These are phyloP conservation scores for Retiboletus flavoniger DNA, from an alignment of 1,284 basidiomycete genomes.

Conservation along the genomic window DNA sequence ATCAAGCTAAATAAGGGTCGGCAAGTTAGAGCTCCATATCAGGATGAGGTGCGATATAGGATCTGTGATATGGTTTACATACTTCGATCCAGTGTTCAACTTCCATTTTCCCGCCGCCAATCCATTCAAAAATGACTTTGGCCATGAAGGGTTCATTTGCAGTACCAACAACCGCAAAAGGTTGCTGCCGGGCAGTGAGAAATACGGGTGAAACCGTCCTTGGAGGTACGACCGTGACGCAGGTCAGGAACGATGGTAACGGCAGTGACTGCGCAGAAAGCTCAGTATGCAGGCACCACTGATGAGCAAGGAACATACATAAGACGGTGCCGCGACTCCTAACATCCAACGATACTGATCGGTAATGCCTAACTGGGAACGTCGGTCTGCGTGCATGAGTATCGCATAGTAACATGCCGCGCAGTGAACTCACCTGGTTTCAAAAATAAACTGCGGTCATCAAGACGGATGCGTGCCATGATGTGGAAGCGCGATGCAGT, in stretches of 20 bases:
- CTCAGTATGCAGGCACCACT: neutral
- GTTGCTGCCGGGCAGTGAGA: conserved; percentile 45
- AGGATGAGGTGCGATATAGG: neutral
- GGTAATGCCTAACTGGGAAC: conserved; percentile 28
- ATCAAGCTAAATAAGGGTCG: conserved; percentile 53
- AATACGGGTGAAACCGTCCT: conserved; percentile 34
- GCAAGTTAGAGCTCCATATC: neutral
- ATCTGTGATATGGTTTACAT: conserved; percentile 22
- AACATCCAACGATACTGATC: conserved; percentile 74
- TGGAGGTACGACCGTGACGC: conserved; percentile 42
- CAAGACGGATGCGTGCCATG: conserved; percentile 55
- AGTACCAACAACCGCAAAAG: conserved; percentile 58
- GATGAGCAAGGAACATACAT: conserved; percentile 46
- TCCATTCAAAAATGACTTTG: conserved; percentile 55
- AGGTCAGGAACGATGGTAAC: conserved; percentile 50
- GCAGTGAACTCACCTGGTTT: conserved; percentile 44
- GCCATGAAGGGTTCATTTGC: conserved; percentile 65
- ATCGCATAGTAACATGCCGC: neutral
- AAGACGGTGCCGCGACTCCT: conserved; percentile 64
- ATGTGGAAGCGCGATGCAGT: conserved; percentile 63
- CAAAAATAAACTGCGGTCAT: conserved; percentile 64
- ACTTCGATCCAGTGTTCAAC: conserved; percentile 80
- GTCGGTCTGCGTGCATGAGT: conserved; percentile 41
- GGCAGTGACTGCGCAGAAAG: conserved; percentile 17
- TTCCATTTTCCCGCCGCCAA: conserved; percentile 42